Conservation (phyloP, 2,329 filamentous ascomycete species). For the Penicillium italicum region DNA sequence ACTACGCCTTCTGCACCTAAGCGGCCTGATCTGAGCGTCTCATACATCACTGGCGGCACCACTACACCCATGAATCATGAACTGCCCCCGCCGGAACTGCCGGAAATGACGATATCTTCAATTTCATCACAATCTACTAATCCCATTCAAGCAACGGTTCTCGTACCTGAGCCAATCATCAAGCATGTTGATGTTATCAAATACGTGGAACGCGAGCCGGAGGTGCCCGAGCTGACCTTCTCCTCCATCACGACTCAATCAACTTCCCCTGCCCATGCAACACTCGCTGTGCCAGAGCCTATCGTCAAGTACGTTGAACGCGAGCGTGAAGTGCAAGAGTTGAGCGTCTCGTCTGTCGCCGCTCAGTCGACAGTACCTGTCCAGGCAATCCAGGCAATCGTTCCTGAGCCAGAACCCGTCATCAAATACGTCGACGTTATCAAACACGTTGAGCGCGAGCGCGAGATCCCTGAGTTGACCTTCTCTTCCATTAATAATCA, state of each 20-base stretch:
- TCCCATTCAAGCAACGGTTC: constrained; percentile 14
- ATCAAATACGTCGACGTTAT: constrained; percentile 9
- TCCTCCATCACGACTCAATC: constrained; percentile 30
- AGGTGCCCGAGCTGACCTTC: constrained; percentile 22
- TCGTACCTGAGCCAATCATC: constrained; percentile 13
- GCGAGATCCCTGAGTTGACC: constrained; percentile 17
- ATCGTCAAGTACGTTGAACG: constrained; percentile 12
- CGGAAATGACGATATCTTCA: constrained; percentile 32
- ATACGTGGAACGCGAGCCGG: constrained; percentile 13
- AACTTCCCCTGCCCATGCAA: constrained; percentile 21
- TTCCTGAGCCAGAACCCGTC: constrained; percentile 17
- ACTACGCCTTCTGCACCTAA: constrained; percentile 43
- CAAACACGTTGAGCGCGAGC: constrained; percentile 11
- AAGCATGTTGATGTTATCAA: constrained; percentile 9
- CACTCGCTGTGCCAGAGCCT: constrained; percentile 22
- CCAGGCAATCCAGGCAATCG: background rate
- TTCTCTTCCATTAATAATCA: constrained; percentile 32
- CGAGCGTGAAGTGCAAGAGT: constrained; percentile 15
- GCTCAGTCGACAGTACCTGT: constrained; percentile 30
- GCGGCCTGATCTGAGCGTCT: constrained; percentile 34
- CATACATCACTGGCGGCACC: constrained; percentile 29
- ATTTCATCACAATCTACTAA: constrained; percentile 32
- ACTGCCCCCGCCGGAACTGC: constrained; percentile 13
- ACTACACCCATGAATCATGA: constrained; percentile 30
- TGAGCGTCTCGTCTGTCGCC: constrained; percentile 34